phyloP scores from a whole-genome alignment of 2,329 filamentous ascomycete species.

The Aspergillus neotritici region DNA sequence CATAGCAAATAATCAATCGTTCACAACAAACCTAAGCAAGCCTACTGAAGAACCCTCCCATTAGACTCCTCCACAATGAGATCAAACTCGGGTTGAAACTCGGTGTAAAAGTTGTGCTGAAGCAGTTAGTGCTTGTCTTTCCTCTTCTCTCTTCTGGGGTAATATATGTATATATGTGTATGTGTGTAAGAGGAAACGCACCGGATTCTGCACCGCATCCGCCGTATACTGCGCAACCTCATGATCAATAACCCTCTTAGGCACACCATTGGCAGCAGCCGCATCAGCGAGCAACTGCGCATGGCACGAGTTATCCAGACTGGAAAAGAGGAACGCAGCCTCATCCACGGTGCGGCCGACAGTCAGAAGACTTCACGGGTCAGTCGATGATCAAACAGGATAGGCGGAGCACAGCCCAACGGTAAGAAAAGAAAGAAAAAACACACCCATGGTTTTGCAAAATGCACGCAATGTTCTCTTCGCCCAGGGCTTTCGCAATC shows the following conservation, averaged over 20 bases:
- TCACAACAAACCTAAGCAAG: no score
- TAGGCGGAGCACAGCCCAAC: constrained; percentile 12
- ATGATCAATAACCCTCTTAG: constrained; percentile 31
- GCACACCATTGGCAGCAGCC: constrained; percentile 34
- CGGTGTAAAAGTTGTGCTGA: constrained; percentile 37
- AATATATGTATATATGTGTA: no score
- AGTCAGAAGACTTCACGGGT: constrained; percentile 30
- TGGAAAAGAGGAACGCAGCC: constrained; percentile 35
- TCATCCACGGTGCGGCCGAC: constrained; percentile 39
- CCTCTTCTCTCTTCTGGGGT: background rate
- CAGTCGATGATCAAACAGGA: constrained; percentile 1
- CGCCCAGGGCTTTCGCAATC: constrained; percentile 35
- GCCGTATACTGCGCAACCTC: constrained; percentile 34
- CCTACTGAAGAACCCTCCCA: constrained; percentile 26
- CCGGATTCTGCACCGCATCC: constrained; percentile 31
- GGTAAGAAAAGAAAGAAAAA: background rate
- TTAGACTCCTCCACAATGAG: constrained; percentile 35
- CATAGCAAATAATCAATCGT: no score
- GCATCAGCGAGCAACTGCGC: constrained; percentile 39
- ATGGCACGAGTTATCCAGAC: constrained; percentile 39
- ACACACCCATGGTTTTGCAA: constrained; percentile 38
- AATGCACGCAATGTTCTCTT: constrained; percentile 38
- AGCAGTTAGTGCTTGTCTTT: constrained; percentile 6
- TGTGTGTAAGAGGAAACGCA: no score
- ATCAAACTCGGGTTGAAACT: constrained; percentile 38